Conservation (phyloP, 805 yeast species). For the Ascoidea asiatica region DNA sequence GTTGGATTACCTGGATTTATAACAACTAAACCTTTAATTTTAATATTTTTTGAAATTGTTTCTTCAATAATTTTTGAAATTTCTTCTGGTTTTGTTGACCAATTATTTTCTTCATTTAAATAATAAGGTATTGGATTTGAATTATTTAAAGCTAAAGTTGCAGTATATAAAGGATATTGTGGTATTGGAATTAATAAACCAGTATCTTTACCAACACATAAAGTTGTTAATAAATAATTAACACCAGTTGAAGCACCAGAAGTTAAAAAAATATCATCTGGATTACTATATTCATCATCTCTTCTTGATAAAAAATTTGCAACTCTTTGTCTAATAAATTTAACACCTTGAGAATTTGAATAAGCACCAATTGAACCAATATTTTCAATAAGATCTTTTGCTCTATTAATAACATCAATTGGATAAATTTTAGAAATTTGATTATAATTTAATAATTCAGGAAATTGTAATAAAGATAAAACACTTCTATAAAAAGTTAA, state of each 20-base stretch:
- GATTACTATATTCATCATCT: conserved; percentile 65
- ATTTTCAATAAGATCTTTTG: conserved; percentile 40
- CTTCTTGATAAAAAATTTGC: conserved; percentile 69
- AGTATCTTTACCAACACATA: conserved; percentile 52
- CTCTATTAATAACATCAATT: conserved; percentile 62
- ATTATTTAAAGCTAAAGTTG: conserved; percentile 76
- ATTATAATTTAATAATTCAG: conserved; percentile 39
- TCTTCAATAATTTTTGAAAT: conserved; percentile 31
- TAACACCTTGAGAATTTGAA: conserved; percentile 84
- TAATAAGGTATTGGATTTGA: conserved; percentile 79
- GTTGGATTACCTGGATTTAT: conserved; percentile 99
- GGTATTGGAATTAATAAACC: conserved; percentile 94
- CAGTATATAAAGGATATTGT: conserved; percentile 94
- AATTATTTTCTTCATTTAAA: conserved; percentile 63
- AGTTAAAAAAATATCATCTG: conserved; percentile 71
- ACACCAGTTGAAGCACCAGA: conserved; percentile 96
- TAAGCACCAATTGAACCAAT: conserved; percentile 90
- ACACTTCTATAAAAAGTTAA: conserved; percentile 93
- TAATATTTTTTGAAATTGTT: conserved; percentile 30
- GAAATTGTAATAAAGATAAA: conserved; percentile 74
- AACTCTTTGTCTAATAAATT: conserved; percentile 56
- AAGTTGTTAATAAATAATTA: conserved; percentile 55
- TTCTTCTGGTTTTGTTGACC: conserved; percentile 71
- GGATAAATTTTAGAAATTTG: conserved; percentile 27
- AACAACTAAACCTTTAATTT: conserved; percentile 71